Conservation (phyloP, 2,329 filamentous ascomycete species). For the Nannizzia gypsea region DNA sequence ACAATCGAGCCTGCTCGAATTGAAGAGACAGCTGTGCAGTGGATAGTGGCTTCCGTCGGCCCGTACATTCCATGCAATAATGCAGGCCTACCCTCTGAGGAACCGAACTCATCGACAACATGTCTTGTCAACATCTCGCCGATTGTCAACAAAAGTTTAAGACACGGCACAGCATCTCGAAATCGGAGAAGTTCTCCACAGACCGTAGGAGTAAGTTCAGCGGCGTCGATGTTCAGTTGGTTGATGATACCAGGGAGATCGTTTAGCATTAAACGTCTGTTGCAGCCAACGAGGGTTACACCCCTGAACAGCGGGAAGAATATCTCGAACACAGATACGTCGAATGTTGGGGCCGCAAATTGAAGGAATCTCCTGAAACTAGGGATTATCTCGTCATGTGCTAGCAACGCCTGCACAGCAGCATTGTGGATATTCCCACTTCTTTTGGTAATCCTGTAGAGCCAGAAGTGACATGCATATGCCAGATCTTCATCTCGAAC, state of each 20-base stretch:
- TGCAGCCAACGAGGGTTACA: slow-evolving; percentile 59
- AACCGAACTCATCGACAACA: slow-evolving; percentile 70
- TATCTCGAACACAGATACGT: slow-evolving; percentile 89
- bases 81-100: slow-evolving; percentile 39
- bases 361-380: slow-evolving; percentile 69
- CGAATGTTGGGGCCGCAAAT: slow-evolving; percentile 85
- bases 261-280: slow-evolving; percentile 57
- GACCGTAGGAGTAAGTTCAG: slow-evolving; percentile 81
- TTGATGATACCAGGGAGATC: slow-evolving; percentile 60
- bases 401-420: slow-evolving; percentile 68
- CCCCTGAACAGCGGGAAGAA: slow-evolving; percentile 75
- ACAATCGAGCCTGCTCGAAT: slow-evolving; percentile 48
- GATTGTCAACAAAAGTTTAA: slow-evolving; percentile 70
- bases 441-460: slow-evolving; percentile 85
- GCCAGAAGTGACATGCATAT: slow-evolving; percentile 83
- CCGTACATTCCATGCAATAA: slow-evolving; percentile 91
- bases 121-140: slow-evolving; percentile 79
- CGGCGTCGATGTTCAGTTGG: slow-evolving; percentile 60
- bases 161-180: slow-evolving; percentile 52
- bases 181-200: slow-evolving; percentile 61
- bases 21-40: slow-evolving; percentile 63
- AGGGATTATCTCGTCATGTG: slow-evolving; percentile 69
- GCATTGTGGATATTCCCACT: slow-evolving; percentile 71
- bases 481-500: slow-evolving; percentile 39
- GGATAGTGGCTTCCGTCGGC: slow-evolving; percentile 82